Conservation (phyloP, 495 filamentous ascomycete species). For the Pyronema domesticum region DNA sequence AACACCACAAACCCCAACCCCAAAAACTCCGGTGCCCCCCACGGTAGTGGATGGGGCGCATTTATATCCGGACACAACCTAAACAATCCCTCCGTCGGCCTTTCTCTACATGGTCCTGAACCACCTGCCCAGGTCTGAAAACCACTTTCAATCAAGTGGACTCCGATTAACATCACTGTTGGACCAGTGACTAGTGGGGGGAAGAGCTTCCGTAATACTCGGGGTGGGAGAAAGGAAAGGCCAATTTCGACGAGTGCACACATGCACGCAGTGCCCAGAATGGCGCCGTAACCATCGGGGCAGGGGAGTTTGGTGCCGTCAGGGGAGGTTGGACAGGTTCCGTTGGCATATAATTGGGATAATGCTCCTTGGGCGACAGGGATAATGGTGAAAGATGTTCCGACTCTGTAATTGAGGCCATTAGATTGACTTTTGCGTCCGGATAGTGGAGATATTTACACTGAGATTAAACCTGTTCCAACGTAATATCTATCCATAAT, state of each 20-base stretch:
- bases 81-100: constrained; percentile 38
- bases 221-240: constrained; percentile 57
- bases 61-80: constrained; percentile 49
- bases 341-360: constrained; percentile 69
- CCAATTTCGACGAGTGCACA: constrained; percentile 59
- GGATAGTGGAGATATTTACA: constrained; percentile 25
- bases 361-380: constrained; percentile 66
- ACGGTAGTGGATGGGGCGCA: constrained; percentile 66
- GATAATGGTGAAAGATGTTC: constrained; percentile 73
- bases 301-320: constrained; percentile 57
- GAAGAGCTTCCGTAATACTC: constrained; percentile 56
- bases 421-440: neutral
- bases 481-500: constrained; percentile 40
- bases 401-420: constrained; percentile 32
- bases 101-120: constrained; percentile 39
- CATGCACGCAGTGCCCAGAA: constrained; percentile 43
- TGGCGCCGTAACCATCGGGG: constrained; percentile 57
- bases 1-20: constrained; percentile 80
- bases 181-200: constrained; percentile 79
- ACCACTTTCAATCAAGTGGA: constrained; percentile 54
- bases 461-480: constrained; percentile 74
- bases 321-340: constrained; percentile 38
- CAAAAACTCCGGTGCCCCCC: constrained; percentile 76
- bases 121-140: constrained; percentile 81
- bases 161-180: constrained; percentile 62